Evolutionary conservation across 2,329 filamentous ascomycete genomes (phyloP).

Genomic region (Talaromyces sp.): DNA sequence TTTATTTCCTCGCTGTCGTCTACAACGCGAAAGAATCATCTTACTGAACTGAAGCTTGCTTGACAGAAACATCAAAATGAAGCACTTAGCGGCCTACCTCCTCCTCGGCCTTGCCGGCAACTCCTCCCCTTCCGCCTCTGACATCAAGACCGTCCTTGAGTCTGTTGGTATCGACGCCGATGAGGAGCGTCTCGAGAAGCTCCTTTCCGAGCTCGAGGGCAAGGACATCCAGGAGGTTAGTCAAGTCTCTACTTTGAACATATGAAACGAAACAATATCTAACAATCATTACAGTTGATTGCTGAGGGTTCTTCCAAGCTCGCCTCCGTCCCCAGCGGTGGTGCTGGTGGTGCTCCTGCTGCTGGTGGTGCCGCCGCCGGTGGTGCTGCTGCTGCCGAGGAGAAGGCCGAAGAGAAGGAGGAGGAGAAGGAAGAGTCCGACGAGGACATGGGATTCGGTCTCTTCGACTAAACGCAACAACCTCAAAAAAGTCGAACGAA

Average conservation of each 20-base stretch:
- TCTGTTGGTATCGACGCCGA: constrained; percentile 96
- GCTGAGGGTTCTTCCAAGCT: constrained; percentile 87
- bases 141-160: constrained; percentile 85
- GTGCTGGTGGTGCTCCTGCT: constrained; percentile 62
- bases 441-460: constrained; percentile 73
- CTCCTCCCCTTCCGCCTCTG: constrained; percentile 76
- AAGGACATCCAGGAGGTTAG: constrained; percentile 83
- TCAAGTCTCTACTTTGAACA: constrained; percentile 3
- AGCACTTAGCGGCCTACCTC: constrained; percentile 99
- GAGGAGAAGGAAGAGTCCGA: constrained; percentile 76
- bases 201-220: constrained; percentile 72
- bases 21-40: not conserved
- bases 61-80: constrained; percentile 69
- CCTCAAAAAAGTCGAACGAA: not conserved
- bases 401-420: constrained; percentile 69
- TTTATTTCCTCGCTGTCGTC: constrained; percentile 16
- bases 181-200: constrained; percentile 76
- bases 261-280: constrained; percentile 23
- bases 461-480: constrained; percentile 58
- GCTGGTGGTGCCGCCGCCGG: constrained; percentile 67
- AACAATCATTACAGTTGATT: constrained; percentile 67
- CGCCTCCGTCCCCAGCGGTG: constrained; percentile 93
- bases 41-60: not conserved
- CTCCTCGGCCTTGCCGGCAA: constrained; percentile 94
- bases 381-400: constrained; percentile 59